Base-by-base conservation (phyloP, 306 rosid genomes). In the Acacia crassicarpa region DNA sequence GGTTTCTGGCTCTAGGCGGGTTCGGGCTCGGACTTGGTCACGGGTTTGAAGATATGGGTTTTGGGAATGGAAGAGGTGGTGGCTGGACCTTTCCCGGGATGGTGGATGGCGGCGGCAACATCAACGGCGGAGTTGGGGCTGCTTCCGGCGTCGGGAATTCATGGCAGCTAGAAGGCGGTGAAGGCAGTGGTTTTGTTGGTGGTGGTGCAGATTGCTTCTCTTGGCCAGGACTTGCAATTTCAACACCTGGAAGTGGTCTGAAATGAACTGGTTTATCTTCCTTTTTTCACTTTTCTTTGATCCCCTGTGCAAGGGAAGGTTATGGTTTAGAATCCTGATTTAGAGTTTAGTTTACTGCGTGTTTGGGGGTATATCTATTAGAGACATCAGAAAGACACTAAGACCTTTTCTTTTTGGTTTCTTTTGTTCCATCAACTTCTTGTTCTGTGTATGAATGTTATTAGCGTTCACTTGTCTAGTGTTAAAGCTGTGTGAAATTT, bases 171-270 rank as follows among this genome's bases (percentile, higher is more conserved):
- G 98, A 93, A 49, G 85, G 74, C 48, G 93, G 91, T 0, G 98
- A 91, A 38, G 41, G 41, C 3, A 84, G 85, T 30, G 97, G 90
- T 4, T 83, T 89, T 75, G 92, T 89, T 1, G 87, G 90, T 2
- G 97, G 90, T 1, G 97, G 90, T 2, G 95, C 84, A 1, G 98
- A 96, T 12, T 91, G 92, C 87, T 91, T 95, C 87, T 81, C 97
- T 30, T 96, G 99, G 98, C 94, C 97, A 13, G 98, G 96, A 22
- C 85, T 90, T 38, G 98, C 94, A 0, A 93, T 96, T 82, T 96
- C 99, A 30, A 91, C 98, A 23, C 96, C 94, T 8, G 96, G 91
- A 35, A 91, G 88, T 87, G 91, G 90, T 75, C 91, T 96, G 40
- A 92, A 96, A 78, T 96, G 89, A 93, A 40, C 5, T 66, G 13